Base-by-base conservation (phyloP, 73 alveolate genomes). In the Uronychia setigera region DNA sequence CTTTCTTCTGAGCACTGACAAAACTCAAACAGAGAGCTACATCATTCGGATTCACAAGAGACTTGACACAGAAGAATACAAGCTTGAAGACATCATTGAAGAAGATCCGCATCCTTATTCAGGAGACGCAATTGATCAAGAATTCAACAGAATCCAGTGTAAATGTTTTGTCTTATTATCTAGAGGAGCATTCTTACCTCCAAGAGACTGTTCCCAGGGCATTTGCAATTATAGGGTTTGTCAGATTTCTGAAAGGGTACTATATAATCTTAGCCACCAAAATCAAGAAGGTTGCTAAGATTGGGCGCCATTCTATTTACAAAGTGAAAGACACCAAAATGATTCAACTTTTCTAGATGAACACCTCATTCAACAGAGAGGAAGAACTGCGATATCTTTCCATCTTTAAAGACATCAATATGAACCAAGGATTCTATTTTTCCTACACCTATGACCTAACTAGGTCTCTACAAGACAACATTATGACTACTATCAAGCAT, bases 381-480 rank as follows among this genome's bases (percentile, higher is more conserved):
- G 88, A 80, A 26, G 99, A 95, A 74, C 89, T 74, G 46, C 86
- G 84, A 59, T 93, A 91, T 80, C 83, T 84, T 60, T 79, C 91
- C 32, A 80, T 89, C 27, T 82, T 96, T 13, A 87, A 77, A 34
- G 94, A 92, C 26, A 82, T 94, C n/a, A 91, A 94, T 74, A 32
- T 94, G 58, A 80, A 90, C 19, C 81, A 91, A 33, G 97, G 99
- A 11, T 94, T 94, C 80, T 96, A 96, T 80, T 89, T 91, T 79
- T 91, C 97, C 59, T 94, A 96, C 79, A 87, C 98, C 31, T 96
- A 96, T 86, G 97, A 96, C 81, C 80, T 96, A 14, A 94, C 99
- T 25, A 83, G 82, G 46, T 27, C 98, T 1, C 87, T 96, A 60
- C 92, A 93, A 35, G 95, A 94, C 29, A 92, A 92, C 84, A 75